Evolutionary conservation across 331 rosid genomes (phyloP).

Genomic region (Quercus phellos): DNA sequence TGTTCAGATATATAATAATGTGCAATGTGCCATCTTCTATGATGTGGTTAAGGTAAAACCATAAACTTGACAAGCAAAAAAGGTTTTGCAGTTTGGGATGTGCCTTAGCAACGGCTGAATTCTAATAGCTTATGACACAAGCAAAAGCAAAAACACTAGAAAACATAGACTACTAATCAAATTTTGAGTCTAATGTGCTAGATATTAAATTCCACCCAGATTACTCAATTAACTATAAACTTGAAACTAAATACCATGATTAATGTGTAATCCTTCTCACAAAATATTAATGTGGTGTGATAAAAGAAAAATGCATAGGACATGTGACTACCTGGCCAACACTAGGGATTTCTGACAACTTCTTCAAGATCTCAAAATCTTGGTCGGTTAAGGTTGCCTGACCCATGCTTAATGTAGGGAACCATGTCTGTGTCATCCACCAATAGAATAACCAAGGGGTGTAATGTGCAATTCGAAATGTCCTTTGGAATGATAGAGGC

Average conservation of each 20-base stretch:
- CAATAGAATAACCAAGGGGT: conserved; percentile 69
- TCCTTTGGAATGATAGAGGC: conserved; percentile 33
- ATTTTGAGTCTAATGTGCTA: background rate
- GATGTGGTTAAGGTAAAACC: background rate
- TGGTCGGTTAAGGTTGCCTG: conserved; percentile 11
- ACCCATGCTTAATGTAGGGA: conserved; percentile 43
- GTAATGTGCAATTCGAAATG: conserved; percentile 53
- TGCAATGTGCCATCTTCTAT: background rate
- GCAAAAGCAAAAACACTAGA: background rate
- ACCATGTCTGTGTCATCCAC: conserved; percentile 83
- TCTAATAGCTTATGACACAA: background rate
- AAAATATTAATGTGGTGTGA: background rate
- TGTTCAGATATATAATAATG: too few species aligned
- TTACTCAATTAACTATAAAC: background rate
- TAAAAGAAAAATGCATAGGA: background rate
- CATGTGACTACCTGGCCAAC: conserved; percentile 35
- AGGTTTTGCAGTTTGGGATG: background rate
- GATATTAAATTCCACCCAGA: background rate
- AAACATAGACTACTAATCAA: background rate
- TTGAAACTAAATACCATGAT: background rate
- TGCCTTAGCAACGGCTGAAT: background rate
- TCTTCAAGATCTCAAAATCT: conserved; percentile 45
- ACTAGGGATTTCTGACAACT: conserved; percentile 22
- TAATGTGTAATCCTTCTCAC: background rate
- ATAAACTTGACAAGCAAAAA: background rate